Evolutionary conservation across 305 asterid species (phyloP), one percentile per base, ranked within the genome.

Genomic region (Fraxinus xanthoxyloides): DNA sequence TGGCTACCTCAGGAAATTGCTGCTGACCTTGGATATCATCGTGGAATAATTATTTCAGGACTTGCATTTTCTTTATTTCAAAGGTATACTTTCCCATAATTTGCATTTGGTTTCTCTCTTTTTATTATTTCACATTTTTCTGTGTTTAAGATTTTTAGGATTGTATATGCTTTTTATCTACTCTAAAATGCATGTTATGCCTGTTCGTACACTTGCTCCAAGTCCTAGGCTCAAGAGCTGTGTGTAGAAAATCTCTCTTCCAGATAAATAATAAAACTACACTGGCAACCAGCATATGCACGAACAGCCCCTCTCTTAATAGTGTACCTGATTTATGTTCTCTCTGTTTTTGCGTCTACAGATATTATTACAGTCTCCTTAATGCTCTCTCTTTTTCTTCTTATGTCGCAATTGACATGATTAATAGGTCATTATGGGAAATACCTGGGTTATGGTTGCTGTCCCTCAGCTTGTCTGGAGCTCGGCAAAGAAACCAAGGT

Each of bases 1-100:
- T 97, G 98, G 99, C 84, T 97, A 89, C 95, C 97, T 77, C 92
- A 92, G 85, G 99, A 97, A 91, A 92, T 97, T 81, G 92, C 94
- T 82, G 86, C 86, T 40, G 99, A 97, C 90, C 90, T 84, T 73
- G 99, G 99, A 80, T 91, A 88, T 85, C 86, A 91, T 83, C 92
- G 81, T 17, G 98, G 97, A 87, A 80, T 97, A 75, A 10, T 93
- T 81, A 77, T 94, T 85, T 94, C 99, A 6, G 99, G 96, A 76
- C 91, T 97, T 77, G 81, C 77, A 59, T 97, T 91, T 91, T 94
- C 99, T 85, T 79, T 93, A 77, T 88, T 83, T 35, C 98, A 93
- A 82, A 90, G 99, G 99, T 96, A 85, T 34, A 74, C 73, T 31
- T 31, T 75, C 76, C 32, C 61, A 80, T 56, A 21, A 24, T 80